phyloP scores from a whole-genome alignment of 768 basidiomycete genomes.

The Boletus pseudopeckii region DNA sequence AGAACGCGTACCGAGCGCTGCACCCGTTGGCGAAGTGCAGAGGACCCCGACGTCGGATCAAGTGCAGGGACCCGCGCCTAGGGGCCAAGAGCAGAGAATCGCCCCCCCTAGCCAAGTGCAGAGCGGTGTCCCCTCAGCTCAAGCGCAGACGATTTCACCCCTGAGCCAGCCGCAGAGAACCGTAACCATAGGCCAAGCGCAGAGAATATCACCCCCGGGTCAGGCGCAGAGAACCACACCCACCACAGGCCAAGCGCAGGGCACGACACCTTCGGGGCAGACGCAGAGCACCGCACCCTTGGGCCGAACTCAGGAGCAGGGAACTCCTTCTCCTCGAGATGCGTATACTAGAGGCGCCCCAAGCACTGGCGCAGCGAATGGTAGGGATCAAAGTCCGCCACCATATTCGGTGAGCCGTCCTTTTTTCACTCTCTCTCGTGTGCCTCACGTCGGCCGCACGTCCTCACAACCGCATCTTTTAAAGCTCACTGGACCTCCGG shows the following conservation, averaged over 20 bases:
- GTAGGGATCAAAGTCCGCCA: constrained; percentile 16
- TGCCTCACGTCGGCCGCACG: neutral
- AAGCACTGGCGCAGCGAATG: neutral
- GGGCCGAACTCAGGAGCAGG: neutral
- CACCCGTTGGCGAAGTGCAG: too few relatives aligned
- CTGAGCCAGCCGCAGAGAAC: neutral
- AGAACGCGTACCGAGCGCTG: too few relatives aligned
- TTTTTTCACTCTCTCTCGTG: neutral
- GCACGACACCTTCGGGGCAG: neutral
- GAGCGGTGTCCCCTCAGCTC: neutral
- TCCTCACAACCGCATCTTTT: neutral
- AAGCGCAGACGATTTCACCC: neutral
- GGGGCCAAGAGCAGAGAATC: neutral
- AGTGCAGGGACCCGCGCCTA: neutral
- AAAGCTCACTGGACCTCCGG: constrained; percentile 4
- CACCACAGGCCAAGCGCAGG: neutral
- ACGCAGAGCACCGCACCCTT: neutral
- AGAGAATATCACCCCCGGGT: neutral
- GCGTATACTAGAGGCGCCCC: neutral
- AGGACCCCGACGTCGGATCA: too few relatives aligned
- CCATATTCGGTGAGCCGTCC: constrained; percentile 26
- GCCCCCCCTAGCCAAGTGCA: neutral
- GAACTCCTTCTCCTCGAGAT: constrained; percentile 1
- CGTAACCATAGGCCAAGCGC: neutral
- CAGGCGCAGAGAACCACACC: neutral